Percentiles rank a stretch among this genome's conserved stretches.
Conservation (phyloP, 208 protist species). For the Acanthamoeba castellanii region DNA sequence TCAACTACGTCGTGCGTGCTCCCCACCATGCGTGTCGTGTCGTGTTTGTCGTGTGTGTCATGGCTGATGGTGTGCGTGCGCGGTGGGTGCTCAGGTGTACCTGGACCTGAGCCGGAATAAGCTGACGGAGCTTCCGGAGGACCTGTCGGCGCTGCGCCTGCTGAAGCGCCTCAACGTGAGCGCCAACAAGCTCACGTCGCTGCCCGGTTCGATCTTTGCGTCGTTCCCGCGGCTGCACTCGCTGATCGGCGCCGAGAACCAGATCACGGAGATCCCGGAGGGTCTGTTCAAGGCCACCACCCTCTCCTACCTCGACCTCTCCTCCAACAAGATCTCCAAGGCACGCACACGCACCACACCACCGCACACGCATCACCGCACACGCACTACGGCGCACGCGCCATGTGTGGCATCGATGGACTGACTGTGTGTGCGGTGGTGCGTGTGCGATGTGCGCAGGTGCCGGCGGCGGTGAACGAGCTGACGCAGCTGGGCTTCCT, state of each 20-base stretch:
- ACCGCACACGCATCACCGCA: background rate
- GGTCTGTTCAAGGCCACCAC: conserved; percentile 43
- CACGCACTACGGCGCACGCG: background rate
- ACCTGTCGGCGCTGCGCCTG: background rate
- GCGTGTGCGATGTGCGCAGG: background rate
- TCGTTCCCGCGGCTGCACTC: background rate
- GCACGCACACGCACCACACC: background rate
- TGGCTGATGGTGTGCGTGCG: no score
- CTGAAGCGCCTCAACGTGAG: conserved; percentile 20
- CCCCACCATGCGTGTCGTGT: background rate
- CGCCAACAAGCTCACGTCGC: conserved; percentile 22
- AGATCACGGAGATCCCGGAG: conserved; percentile 12
- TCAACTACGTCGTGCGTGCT: conserved; percentile 29
- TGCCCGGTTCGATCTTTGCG: conserved; percentile 23
- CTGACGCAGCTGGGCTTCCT: conserved; percentile 35
- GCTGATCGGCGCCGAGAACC: conserved; percentile 25
- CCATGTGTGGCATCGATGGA: no score
- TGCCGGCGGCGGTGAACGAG: background rate
- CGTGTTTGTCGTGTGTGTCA: background rate
- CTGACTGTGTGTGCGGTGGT: no score
- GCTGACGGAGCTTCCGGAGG: conserved; percentile 16
- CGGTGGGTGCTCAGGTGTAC: background rate
- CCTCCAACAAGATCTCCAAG: conserved; percentile 14
- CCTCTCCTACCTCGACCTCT: conserved; percentile 34
- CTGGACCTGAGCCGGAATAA: conserved; percentile 1